Evolutionary conservation across 371 early-diverging fungal genomes (phyloP).

Genomic region (Mortierella sp.): DNA sequence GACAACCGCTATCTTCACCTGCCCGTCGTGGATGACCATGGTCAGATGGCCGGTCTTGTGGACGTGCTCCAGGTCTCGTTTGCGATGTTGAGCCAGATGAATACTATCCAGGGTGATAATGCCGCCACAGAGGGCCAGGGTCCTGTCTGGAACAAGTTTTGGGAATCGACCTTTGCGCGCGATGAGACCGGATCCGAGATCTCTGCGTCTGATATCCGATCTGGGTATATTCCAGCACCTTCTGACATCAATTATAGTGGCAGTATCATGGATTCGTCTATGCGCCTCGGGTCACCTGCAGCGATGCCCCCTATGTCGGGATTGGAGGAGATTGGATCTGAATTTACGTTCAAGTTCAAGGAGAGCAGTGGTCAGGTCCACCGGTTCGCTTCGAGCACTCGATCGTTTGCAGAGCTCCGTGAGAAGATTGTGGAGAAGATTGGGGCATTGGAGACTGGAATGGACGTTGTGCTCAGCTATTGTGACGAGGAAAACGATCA

Average conservation of each 20-base stretch:
- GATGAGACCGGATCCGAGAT: conserved; percentile 65
- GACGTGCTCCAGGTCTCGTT: conserved; percentile 92
- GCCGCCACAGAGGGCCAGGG: conserved; percentile 56
- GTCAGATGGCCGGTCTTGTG: conserved; percentile 82
- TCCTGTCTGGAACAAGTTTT: conserved; percentile 69
- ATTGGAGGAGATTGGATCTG: conserved; percentile 54
- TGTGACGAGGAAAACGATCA: conserved; percentile 86
- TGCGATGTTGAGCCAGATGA: conserved; percentile 75
- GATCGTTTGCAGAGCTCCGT: conserved; percentile 61
- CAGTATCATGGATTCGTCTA: conserved; percentile 28
- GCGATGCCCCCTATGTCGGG: conserved; percentile 57
- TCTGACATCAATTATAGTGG: conserved; percentile 51
- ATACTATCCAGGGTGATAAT: conserved; percentile 42
- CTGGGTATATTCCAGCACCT: conserved; percentile 38
- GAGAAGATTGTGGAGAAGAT: conserved; percentile 66
- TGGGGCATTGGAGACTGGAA: conserved; percentile 59
- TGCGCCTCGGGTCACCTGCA: conserved; percentile 52
- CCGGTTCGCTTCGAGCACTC: conserved; percentile 73
- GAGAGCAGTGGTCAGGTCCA: conserved; percentile 77
- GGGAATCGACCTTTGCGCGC: conserved; percentile 58
- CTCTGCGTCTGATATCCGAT: conserved; percentile 56
- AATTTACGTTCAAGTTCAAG: conserved; percentile 86
- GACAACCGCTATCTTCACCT: conserved; percentile 88
- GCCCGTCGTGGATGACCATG: conserved; percentile 81
- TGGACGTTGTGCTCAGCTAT: conserved; percentile 67